These are phyloP conservation scores for Stephanocyclus meneghinianus DNA, from an alignment of 352 stramenopile genomes.

Conservation along the genomic window DNA sequence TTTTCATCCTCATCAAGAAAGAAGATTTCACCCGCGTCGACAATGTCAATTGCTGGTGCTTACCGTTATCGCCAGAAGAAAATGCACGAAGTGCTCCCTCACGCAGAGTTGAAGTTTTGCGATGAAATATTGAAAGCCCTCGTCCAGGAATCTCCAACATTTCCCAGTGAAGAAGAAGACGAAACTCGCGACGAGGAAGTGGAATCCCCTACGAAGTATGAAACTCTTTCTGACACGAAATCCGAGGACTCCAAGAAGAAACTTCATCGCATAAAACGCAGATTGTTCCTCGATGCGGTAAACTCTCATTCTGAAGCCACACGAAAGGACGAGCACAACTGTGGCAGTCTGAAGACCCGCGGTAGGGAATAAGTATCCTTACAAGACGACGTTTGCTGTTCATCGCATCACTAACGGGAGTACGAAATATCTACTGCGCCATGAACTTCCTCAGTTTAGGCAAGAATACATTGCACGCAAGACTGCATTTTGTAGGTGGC, in stretches of 20 bases:
- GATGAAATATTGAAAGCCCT: constrained; percentile 3
- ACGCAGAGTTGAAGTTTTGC: neutral
- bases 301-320: constrained; percentile 4
- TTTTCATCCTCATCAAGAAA: neutral
- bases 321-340: neutral
- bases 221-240: neutral
- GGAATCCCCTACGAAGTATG: neutral
- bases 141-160: neutral
- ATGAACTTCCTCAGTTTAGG: no score
- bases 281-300: constrained; percentile 46
- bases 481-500: no score
- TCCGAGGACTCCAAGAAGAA: constrained; percentile 5
- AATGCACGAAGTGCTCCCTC: neutral
- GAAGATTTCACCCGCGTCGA: neutral
- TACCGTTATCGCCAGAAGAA: constrained; percentile 1
- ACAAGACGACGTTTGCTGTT: no score
- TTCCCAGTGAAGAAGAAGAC: neutral
- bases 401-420: neutral
- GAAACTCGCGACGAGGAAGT: constrained; percentile 6
- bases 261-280: constrained; percentile 46
- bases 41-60: constrained; percentile 4
- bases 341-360: neutral
- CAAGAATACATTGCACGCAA: no score
- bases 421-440: no score
- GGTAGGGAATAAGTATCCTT: neutral